Evolutionary conservation across 768 basidiomycete species (phyloP), one percentile per base, ranked within the genome.

Genomic region (Mycena olivaceomarginata): DNA sequence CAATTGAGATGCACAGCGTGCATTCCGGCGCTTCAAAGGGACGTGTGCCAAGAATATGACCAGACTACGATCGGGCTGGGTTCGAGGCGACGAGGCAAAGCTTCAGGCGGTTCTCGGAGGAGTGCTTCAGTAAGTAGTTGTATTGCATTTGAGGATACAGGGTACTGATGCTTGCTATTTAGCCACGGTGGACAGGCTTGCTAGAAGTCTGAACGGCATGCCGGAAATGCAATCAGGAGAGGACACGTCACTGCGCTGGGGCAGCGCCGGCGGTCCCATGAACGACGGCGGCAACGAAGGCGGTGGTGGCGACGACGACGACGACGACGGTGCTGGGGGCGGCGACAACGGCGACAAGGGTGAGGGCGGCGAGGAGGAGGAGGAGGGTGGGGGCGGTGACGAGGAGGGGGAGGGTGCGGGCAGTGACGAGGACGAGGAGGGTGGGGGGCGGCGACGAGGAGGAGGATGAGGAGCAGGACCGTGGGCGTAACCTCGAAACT

Each of bases 1-100:
- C 40, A 5, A 72, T 72, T 13, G 70, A 72, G 62, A 40, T 72
- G 45, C 22, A 31, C 25, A 72, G 70, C 15, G n/a, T 65, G 4
- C 70, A 72, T 18, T 13, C 62, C 1, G 70, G 70, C 39, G 41
- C 3, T 37, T 48, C 62, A 9, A 56, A 45, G 7, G 70, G 62
- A 6, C 1, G 64, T 37, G 60, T 65, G 31, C 70, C 60, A 18
- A 12, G 62, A 31, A 51, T 72, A 13, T 72, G 70, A 62, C 20
- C 62, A 2, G 62, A 72, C 10, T 39, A 39, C 37, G 70, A 72
- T n/a, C 45, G 62, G 0, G 51, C 51, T 2, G 70, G 70, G 2
- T 72, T 72, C 18, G 70, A 63, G 15, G 70, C 70, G 10, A 15
- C 16, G 25, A 62, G 59, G 20, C 8, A 18, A 4, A 72, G 70